Conservation (phyloP, 495 filamentous ascomycete species). For the Chaetomium tenue region DNA sequence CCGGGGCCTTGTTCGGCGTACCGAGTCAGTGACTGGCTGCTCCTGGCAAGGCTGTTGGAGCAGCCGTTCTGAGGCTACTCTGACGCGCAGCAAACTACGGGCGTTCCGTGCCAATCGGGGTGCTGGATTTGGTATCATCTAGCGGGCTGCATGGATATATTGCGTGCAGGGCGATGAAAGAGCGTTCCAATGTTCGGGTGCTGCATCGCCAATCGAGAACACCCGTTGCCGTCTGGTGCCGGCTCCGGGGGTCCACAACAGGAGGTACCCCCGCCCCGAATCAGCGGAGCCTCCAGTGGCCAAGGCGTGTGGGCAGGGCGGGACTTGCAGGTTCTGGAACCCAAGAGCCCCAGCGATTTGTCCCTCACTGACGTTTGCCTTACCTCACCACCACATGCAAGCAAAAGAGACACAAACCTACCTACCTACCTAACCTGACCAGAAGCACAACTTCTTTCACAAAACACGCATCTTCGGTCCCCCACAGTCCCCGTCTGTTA, state of each 20-base stretch:
- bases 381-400: conserved; percentile 14
- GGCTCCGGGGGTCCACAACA: not conserved
- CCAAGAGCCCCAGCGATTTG: not conserved
- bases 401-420: not conserved
- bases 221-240: conserved; percentile 16
- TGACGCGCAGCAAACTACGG: not conserved
- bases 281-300: not conserved
- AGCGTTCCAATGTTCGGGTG: conserved; percentile 24
- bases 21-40: no score
- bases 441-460: not conserved
- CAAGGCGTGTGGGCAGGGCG: conserved; percentile 4
- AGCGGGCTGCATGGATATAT: conserved; percentile 14
- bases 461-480: not conserved
- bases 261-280: conserved; percentile 2
- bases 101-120: not conserved
- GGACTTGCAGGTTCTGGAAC: conserved; percentile 21
- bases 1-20: no score
- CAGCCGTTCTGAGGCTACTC: not conserved
- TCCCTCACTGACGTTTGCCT: conserved; percentile 5
- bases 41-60: not conserved
- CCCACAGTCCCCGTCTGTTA: not conserved
- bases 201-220: conserved; percentile 22
- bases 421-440: not conserved
- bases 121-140: conserved; percentile 1
- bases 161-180: conserved; percentile 16